Base-by-base conservation (phyloP, 371 early-diverging fungal species). In the Sporodiniella umbellata region DNA sequence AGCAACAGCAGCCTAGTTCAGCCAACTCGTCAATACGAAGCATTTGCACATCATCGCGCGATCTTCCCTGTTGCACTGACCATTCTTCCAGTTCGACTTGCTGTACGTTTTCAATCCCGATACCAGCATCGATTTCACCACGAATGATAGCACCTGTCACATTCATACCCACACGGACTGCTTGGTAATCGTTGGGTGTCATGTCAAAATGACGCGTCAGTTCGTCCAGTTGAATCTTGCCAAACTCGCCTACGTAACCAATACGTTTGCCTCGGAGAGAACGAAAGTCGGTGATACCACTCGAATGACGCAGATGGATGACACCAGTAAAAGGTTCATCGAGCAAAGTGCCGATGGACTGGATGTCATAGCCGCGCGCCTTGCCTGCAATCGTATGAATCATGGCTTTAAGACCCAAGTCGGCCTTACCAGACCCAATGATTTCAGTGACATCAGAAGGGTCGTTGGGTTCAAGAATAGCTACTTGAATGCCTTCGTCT, bases 321-420 rank as follows among this genome's bases (percentile, higher is more conserved):
- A 85, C 74, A 45, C 86, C 84, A 2, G 86, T 83, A 57, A 83
- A 81, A 1, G 86, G 86, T 39, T 83, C 84, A 53, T 85, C 86
- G 46, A 83, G 48, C 18, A 85, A 66, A 4, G 86, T 85, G 17
- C 83, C 86, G 45, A 85, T 71, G 14, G 84, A 79, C 55, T 80
- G 80, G 67, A 85, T 79, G 23, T 70, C 73, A 66, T 78, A 83
- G 2, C 86, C 86, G n/a, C 80, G 54, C 22, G 84, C 83, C 42
- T 78, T 80, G 33, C 78, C 86, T 28, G 83, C 86, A 51, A 85
- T 85, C 31, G 84, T 85, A 50, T 85, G 86, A 56, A 85, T 83
- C 84, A 85, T 85, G 45, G 86, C 84, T 64, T 85, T 85, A 56
- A 75, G 75, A 28, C 81, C 86, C 18, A 85, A 63, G 28, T 85